phyloP scores from a whole-genome alignment of 2,329 filamentous ascomycete species.

The Fusarium tupiense region DNA sequence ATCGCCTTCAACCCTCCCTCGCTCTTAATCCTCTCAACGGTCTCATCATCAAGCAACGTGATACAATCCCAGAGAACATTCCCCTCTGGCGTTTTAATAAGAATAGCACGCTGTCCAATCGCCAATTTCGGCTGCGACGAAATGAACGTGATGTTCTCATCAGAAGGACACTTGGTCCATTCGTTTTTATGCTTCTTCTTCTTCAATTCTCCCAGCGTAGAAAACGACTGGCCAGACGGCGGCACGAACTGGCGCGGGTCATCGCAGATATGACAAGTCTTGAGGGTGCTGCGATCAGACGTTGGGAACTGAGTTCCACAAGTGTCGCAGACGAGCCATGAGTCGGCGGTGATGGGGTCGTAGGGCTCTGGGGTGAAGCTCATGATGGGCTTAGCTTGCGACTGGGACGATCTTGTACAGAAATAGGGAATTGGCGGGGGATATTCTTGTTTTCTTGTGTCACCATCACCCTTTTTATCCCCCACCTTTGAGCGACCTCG shows the following conservation, averaged over 20 bases:
- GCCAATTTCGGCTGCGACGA: slow-evolving; percentile 67
- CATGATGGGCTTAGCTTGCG: slow-evolving; percentile 25
- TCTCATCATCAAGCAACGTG: slow-evolving; percentile 73
- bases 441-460: slow-evolving; percentile 5
- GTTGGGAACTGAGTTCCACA: slow-evolving; percentile 73
- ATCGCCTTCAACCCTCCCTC: slow-evolving; percentile 77
- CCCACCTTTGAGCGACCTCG: slow-evolving; percentile 2
- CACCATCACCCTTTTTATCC: background rate
- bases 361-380: slow-evolving; percentile 34
- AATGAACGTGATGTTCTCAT: slow-evolving; percentile 59
- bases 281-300: slow-evolving; percentile 57
- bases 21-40: slow-evolving; percentile 64
- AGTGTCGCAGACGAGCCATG: slow-evolving; percentile 68
- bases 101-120: slow-evolving; percentile 79
- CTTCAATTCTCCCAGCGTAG: slow-evolving; percentile 61
- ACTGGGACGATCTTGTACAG: background rate
- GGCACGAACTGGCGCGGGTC: slow-evolving; percentile 78
- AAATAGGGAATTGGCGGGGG: background rate
- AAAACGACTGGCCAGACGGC: slow-evolving; percentile 66
- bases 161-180: slow-evolving; percentile 58
- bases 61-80: slow-evolving; percentile 86
- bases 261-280: slow-evolving; percentile 76
- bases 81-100: slow-evolving; percentile 71
- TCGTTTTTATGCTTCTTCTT: slow-evolving; percentile 60
- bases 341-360: slow-evolving; percentile 30